phyloP scores from a whole-genome alignment of 2,329 filamentous ascomycete genomes.

The Ceratocystis albifundus region DNA sequence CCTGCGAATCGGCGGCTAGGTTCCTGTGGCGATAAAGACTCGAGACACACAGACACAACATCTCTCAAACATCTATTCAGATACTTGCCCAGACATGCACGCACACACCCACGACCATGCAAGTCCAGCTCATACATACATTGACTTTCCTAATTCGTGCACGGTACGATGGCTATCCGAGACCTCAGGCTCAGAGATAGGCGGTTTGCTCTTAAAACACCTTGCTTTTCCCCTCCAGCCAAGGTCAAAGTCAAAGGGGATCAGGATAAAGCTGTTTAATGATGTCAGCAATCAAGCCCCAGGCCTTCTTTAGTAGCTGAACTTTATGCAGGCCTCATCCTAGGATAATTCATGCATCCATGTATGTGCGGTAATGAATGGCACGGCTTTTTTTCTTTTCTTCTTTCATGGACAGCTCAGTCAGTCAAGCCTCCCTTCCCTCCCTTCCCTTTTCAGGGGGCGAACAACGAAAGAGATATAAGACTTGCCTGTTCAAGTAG shows the following conservation, averaged over 20 bases:
- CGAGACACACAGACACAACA: no score
- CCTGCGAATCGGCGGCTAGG: not conserved
- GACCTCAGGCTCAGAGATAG: not conserved
- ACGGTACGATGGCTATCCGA: not conserved
- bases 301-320: conserved; percentile 11
- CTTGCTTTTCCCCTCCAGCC: not conserved
- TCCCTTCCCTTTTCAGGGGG: no score
- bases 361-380: not conserved
- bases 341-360: not conserved
- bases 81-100: no score
- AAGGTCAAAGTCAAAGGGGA: not conserved
- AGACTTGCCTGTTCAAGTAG: not conserved
- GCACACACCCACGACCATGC: not conserved
- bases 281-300: not conserved
- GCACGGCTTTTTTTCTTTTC: not conserved
- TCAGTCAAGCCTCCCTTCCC: no score
- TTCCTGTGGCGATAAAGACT: not conserved
- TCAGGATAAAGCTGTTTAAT: not conserved
- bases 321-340: conserved; percentile 12
- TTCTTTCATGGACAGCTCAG: no score
- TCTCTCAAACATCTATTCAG: no score
- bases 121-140: conserved; percentile 1
- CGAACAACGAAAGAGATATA: not conserved
- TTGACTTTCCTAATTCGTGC: no score
- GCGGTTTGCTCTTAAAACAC: not conserved